Base-by-base conservation (phyloP, 306 rosid genomes). In the Calophaca sinica region DNA sequence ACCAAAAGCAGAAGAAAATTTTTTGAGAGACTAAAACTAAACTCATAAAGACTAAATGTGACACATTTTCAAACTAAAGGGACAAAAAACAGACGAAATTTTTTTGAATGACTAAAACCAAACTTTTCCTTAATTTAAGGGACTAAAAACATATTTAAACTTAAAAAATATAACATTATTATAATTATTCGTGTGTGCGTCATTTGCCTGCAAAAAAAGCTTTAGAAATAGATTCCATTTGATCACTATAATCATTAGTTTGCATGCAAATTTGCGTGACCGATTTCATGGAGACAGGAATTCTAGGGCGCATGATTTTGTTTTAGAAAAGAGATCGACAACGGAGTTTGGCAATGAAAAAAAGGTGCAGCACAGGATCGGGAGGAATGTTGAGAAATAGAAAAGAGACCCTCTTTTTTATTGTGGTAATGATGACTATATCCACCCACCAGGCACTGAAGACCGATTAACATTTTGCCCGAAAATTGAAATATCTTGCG, bases 261-360 rank as follows among this genome's bases (percentile, higher is more conserved):
- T 87, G 87, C 94, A 87, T 87, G 91, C 84, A 84, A 85, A 77
- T 84, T 84, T 87, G 94, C 91, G 78, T 89, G 92, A 83, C 74
- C 78, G 51, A 80, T 73, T 85, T 88, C 81, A 70, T 83, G 86
- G 87, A 79, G 97, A 89, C 97, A 91, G 89, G 84, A 87, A 84
- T 82, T 91, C 97, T 62, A 80, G 83, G 51, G 72, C 14, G 48
- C 72, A 91, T 91, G 84, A 91, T 91, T 83, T 76, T 77, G 82
- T 81, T 79, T 73, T 38, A 64, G 81, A 82, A 80, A 85, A 67
- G 81, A 78, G 70, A 69, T 52, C 3, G 62, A 75, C 50, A 35
- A 72, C 57, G 69, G 42, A 65, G 72, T 70, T 72, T 63, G 76
- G 82, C 68, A 82, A 86, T 65, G 84, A 78, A 86, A 86, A 87